Evolutionary conservation across 495 filamentous ascomycete genomes (phyloP), one percentile per base, ranked within the genome.

Genomic region (Astrothelium macrocarpum): DNA sequence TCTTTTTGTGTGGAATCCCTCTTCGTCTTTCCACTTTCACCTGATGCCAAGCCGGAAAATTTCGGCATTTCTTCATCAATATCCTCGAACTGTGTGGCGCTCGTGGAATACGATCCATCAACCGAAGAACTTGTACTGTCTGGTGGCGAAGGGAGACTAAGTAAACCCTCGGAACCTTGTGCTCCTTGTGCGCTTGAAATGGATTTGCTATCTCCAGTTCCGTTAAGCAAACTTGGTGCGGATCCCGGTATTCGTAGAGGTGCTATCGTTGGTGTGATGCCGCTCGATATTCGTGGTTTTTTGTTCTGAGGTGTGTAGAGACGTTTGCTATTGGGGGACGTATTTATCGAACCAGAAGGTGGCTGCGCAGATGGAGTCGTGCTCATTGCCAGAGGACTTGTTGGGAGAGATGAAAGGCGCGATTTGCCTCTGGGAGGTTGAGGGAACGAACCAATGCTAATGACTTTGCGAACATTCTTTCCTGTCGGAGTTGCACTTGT

Each of bases 381-480:
- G 28, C 76, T 76, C 18, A 77, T 78, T 12, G 83, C 83, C 53
- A 86, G 72, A 2, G 85, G 84, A 71, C 82, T 88, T 16, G 82
- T 80, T 18, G 83, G 82, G 3, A 84, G 74, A 71, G 80, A 87
- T 39, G 76, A 67, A 53, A 77, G 71, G 64, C 83, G 80, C 39
- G 80, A 75, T 45, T 77, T 80, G 3, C 80, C 79, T 64, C 84
- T 86, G 23, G 91, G 91, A 32, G 91, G 91, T 64, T 93, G 89
- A n/a, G 91, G 91, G 71, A 96, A 96, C 0, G 90, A 85, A 62
- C 90, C 90, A 66, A 95, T 95, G 75, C 90, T 96, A 65, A 95
- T 87, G 0, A 88, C 89, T 70, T 90, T 90, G 64, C 91, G 83
- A 62, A 95, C 70, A n/a, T 82, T 83, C 70, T 83, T 90, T 10